Evolutionary conservation across 2,329 filamentous ascomycete genomes (phyloP).

Genomic region (Epichloe glyceriae): DNA sequence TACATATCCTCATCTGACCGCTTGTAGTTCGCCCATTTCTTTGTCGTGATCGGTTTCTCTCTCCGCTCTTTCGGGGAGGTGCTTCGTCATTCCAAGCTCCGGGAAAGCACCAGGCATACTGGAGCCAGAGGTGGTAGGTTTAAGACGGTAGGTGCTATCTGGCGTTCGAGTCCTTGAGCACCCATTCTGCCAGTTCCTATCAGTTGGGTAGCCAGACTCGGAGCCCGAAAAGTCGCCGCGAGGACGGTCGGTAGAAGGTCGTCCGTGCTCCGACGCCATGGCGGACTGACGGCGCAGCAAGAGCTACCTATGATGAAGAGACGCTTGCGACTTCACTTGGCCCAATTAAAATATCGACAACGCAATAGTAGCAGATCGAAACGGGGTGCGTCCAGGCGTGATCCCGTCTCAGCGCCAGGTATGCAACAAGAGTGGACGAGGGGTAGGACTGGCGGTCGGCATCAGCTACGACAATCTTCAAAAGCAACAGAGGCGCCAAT

Average conservation of each 20-base stretch:
- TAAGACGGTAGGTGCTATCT: conserved; percentile 22
- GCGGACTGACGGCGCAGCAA: conserved; percentile 8
- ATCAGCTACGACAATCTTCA: conserved; percentile 19
- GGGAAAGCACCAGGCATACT: conserved; percentile 18
- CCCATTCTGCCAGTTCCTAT: conserved; percentile 25
- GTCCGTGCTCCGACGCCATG: conserved; percentile 36
- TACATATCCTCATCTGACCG: conserved; percentile 54
- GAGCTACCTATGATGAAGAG: not conserved
- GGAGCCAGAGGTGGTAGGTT: conserved; percentile 22
- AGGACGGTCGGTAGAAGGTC: conserved; percentile 25
- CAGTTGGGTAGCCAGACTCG: conserved; percentile 19
- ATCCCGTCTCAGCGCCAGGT: conserved; percentile 18
- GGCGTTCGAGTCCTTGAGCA: conserved; percentile 19
- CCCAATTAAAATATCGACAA: conserved; percentile 11
- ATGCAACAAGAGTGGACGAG: conserved; percentile 19
- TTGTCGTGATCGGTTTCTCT: conserved; percentile 44
- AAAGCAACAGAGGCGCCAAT: conserved; percentile 16
- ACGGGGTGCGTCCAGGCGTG: conserved; percentile 1
- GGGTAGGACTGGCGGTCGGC: conserved; percentile 21
- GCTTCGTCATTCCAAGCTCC: conserved; percentile 27
- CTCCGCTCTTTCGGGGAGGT: conserved; percentile 34
- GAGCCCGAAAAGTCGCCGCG: conserved; percentile 17
- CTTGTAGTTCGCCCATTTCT: conserved; percentile 42
- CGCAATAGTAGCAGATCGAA: not conserved
- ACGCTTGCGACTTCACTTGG: conserved; percentile 5